Percentiles rank a stretch among this genome's conserved stretches.
phyloP scores from a whole-genome alignment of 768 basidiomycete genomes.

The Bullera alba region DNA sequence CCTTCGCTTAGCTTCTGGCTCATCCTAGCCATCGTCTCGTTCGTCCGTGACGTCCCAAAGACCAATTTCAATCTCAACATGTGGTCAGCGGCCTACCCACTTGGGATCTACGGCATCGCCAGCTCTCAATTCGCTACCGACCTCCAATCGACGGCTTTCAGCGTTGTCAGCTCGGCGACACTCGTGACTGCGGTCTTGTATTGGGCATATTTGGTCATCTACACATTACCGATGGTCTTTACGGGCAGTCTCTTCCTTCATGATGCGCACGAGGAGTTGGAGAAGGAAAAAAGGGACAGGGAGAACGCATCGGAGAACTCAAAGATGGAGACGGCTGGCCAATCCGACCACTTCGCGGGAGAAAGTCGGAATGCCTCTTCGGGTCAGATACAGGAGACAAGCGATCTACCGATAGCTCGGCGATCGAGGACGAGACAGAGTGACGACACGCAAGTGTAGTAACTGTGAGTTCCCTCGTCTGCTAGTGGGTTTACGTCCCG shows the following conservation, averaged over 20 bases:
- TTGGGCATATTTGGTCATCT: constrained; percentile 15
- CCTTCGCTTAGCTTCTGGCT: constrained; percentile 16
- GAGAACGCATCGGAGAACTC: too few relatives aligned
- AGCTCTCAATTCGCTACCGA: constrained; percentile 13
- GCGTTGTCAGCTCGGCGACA: constrained; percentile 9
- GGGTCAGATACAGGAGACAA: too few relatives aligned
- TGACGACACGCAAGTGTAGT: too few relatives aligned
- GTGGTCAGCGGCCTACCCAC: constrained; percentile 19
- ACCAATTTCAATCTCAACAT: constrained; percentile 15
- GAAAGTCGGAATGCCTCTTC: too few relatives aligned
- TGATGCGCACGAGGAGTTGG: constrained; percentile 4
- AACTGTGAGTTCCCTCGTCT: too few relatives aligned
- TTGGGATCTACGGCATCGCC: constrained; percentile 13
- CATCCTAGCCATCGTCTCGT: constrained; percentile 12
- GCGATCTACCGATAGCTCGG: too few relatives aligned
- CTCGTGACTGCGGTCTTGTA: constrained; percentile 8
- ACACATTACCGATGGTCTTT: constrained; percentile 13
- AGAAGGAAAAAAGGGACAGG: too few relatives aligned
- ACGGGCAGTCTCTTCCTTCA: constrained; percentile 16
- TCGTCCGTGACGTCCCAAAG: constrained; percentile 8
- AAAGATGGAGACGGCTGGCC: too few relatives aligned
- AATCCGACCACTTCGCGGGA: too few relatives aligned
- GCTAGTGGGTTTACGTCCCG: too few relatives aligned
- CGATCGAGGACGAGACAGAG: too few relatives aligned
- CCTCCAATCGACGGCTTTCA: constrained; percentile 17